These are phyloP conservation scores for Malus fusca DNA, from an alignment of 306 rosid species.

Conservation along the genomic window DNA sequence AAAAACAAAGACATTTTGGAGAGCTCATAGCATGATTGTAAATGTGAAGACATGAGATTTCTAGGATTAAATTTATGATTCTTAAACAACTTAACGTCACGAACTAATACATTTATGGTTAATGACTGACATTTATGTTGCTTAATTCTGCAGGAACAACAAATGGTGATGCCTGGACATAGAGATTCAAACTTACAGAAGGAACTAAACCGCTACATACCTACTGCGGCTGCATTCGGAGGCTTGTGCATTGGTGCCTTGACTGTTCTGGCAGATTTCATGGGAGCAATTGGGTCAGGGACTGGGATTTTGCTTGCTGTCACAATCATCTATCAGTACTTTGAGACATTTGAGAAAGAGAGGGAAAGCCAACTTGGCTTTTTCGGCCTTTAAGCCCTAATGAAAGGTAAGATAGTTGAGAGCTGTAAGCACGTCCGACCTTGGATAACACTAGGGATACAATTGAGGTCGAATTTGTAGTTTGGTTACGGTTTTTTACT, in stretches of 20 bases:
- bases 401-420: too few species aligned
- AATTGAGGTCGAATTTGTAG: neutral
- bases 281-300: slow-evolving; percentile 98
- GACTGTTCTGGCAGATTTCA: slow-evolving; percentile 86
- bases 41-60: neutral
- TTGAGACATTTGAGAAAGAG: slow-evolving; percentile 87
- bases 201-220: slow-evolving; percentile 78
- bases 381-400: slow-evolving; percentile 33
- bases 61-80: neutral
- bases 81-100: neutral
- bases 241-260: slow-evolving; percentile 88
- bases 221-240: slow-evolving; percentile 87
- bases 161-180: slow-evolving; percentile 95
- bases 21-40: neutral
- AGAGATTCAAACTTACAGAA: slow-evolving; percentile 82
- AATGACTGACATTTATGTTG: neutral
- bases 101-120: neutral
- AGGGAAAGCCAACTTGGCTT: slow-evolving; percentile 77
- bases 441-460: neutral
- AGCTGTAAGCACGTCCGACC: neutral
- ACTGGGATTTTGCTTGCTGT: slow-evolving; percentile 87
- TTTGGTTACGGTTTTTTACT: neutral
- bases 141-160: slow-evolving; percentile 68
- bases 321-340: slow-evolving; percentile 88
- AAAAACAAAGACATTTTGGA: neutral